Conservation (phyloP, 345 rosid species). For the Gossypium bickii region DNA sequence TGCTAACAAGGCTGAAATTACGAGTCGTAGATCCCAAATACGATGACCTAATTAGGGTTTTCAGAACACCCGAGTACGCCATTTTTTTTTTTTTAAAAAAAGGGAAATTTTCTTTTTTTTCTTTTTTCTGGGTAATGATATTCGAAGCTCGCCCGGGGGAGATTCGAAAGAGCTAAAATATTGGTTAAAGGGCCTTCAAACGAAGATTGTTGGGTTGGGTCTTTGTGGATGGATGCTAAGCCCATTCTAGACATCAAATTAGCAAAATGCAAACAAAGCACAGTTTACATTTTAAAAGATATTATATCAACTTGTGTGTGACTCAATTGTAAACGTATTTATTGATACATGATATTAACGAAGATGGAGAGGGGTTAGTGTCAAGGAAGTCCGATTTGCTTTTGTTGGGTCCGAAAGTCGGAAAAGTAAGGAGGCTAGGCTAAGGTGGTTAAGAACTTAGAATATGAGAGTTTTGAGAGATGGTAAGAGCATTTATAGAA, state of each 20-base stretch:
- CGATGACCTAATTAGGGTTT: slow-evolving; percentile 44
- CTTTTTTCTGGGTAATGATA: background rate
- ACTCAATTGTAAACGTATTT: too few relatives aligned
- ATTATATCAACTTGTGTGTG: too few relatives aligned
- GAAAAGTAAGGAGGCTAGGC: too few relatives aligned
- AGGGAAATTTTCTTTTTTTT: too few relatives aligned
- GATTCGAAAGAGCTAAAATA: background rate
- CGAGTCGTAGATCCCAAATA: slow-evolving; percentile 40
- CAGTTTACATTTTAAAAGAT: background rate
- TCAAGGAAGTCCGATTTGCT: too few relatives aligned
- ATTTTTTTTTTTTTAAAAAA: slow-evolving; percentile 13
- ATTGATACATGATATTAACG: too few relatives aligned
- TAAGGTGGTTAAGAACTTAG: too few relatives aligned
- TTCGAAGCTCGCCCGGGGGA: background rate
- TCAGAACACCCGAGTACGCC: slow-evolving; percentile 52
- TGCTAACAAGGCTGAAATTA: slow-evolving; percentile 34
- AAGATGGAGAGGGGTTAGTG: too few relatives aligned
- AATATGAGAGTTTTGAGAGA: too few relatives aligned
- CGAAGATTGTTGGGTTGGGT: background rate
- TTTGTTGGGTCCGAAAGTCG: too few relatives aligned
- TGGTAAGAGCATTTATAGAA: too few relatives aligned
- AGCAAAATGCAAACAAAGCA: background rate
- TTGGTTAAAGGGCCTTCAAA: background rate
- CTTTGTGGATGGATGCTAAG: background rate
- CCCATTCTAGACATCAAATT: background rate